Base-by-base conservation (phyloP, 768 basidiomycete genomes). In the Calocybe cyanea region DNA sequence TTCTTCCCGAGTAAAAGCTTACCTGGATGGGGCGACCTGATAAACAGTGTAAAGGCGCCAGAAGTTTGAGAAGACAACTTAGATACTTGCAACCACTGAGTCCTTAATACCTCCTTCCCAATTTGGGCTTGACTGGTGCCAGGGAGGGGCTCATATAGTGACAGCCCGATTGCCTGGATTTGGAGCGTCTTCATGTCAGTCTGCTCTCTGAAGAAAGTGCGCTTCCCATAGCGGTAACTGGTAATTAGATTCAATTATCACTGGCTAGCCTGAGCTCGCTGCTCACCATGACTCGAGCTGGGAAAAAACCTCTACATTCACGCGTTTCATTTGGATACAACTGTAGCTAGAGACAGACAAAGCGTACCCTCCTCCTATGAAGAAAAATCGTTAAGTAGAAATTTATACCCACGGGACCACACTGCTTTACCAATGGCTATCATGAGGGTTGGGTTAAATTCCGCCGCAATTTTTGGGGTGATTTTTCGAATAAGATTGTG, bases 111-210 rank as follows among this genome's bases (percentile, higher is more conserved):
- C 62, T 96, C 85, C 48, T 70, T 76, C 39, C 89, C 89, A 41
- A 92, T 76, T 61, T 84, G 78, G 55, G 92, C 81, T 21, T 65
- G 80, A 1, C 81, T 81, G 3, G 80, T 77, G 14, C 84, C 90
- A 4, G 83, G 83, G 14, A 98, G 73, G 20, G 87, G 80, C 63
- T 99, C 96, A 57, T 99, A 99, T 2, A 99, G 75, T 4, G 92
- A 94, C 24, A 99, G 79, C 2, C 96, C 94, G 53, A 99, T 97
- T 4, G 96, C 95, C 63, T 93, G 90, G 53, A 97, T 96, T 38
- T 91, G 88, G 41, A 98, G 81, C 46, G 88, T 85, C 55, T 79
- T 81, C 56, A 87, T 84, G 21, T 75, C 76, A 2, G 78, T 72
- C 14, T 77, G 65, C 59, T 82, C 77, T 59, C 87, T 86, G 51